Conservation (phyloP, 1,139 yeast species). For the Debaryomyces psychrophilus region DNA sequence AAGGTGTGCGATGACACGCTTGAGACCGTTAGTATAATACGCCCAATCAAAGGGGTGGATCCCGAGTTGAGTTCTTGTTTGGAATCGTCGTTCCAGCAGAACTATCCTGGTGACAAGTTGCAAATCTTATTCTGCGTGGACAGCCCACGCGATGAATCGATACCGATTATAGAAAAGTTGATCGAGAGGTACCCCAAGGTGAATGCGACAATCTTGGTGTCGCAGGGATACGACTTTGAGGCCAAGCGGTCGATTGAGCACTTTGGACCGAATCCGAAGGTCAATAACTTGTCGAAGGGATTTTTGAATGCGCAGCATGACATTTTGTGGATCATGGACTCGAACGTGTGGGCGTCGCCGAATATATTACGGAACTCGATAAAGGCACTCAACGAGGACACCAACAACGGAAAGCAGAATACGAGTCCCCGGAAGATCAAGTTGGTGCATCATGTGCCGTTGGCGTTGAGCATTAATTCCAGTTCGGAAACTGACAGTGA, state of each 20-base stretch:
- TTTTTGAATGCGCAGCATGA: constrained; percentile 69
- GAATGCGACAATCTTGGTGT: constrained; percentile 62
- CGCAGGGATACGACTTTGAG: constrained; percentile 34
- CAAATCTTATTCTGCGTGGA: constrained; percentile 82
- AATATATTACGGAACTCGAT: constrained; percentile 72
- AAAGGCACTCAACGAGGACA: constrained; percentile 47
- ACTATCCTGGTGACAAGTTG: constrained; percentile 58
- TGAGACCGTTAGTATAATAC: constrained; percentile 76
- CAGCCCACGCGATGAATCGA: constrained; percentile 62
- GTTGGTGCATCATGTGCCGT: constrained; percentile 80
- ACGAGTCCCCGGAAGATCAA: constrained; percentile 48
- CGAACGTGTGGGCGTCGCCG: constrained; percentile 79
- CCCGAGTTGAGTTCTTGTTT: constrained; percentile 72
- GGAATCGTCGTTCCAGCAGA: constrained; percentile 67
- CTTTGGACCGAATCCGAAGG: constrained; percentile 88
- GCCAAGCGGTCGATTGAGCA: constrained; percentile 37
- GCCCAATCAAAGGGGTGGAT: constrained; percentile 87
- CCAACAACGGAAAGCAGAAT: constrained; percentile 49
- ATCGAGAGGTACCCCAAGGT: constrained; percentile 58
- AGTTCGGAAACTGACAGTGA: constrained; percentile 16
- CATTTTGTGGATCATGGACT: constrained; percentile 84
- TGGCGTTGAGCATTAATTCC: constrained; percentile 51
- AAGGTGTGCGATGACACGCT: constrained; percentile 19
- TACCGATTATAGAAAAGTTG: constrained; percentile 56
- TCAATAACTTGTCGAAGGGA: constrained; percentile 82